phyloP scores from a whole-genome alignment of 805 yeast species.

The Blastobotrys robertii region DNA sequence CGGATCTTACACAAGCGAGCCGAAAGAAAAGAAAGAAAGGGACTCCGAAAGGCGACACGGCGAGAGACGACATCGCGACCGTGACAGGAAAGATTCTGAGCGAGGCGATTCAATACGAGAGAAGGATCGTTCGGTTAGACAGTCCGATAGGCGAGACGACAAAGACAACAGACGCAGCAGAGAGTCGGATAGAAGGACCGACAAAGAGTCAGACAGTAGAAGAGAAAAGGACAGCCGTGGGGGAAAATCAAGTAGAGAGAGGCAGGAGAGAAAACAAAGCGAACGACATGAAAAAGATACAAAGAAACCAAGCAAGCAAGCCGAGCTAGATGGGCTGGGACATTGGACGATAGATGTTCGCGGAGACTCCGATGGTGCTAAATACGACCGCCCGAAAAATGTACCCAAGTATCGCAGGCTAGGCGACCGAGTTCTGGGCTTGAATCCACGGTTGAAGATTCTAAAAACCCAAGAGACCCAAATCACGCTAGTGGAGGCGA shows the following conservation, averaged over 20 bases:
- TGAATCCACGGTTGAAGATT: too few relatives aligned
- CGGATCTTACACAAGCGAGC: too few relatives aligned
- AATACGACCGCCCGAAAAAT: neutral
- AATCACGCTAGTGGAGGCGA: too few relatives aligned
- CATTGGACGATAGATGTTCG: neutral
- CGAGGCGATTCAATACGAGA: too few relatives aligned
- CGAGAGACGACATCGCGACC: too few relatives aligned
- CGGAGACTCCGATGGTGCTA: neutral
- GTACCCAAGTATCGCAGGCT: neutral
- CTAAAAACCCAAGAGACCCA: too few relatives aligned
- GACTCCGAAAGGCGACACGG: neutral
- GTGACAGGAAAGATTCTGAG: neutral
- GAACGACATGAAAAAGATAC: neutral
- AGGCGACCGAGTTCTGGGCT: too few relatives aligned
- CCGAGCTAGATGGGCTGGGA: neutral
- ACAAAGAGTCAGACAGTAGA: neutral
- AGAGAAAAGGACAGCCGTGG: neutral
- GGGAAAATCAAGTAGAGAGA: neutral
- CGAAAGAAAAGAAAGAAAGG: neutral
- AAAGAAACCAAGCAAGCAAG: neutral
- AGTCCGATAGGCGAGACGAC: neutral
- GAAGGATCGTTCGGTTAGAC: too few relatives aligned
- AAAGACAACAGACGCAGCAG: neutral
- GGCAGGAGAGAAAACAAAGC: neutral
- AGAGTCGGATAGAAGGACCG: neutral